Evolutionary conservation across 1,284 basidiomycete genomes (phyloP).

Genomic region (Fistulinella staudtii): DNA sequence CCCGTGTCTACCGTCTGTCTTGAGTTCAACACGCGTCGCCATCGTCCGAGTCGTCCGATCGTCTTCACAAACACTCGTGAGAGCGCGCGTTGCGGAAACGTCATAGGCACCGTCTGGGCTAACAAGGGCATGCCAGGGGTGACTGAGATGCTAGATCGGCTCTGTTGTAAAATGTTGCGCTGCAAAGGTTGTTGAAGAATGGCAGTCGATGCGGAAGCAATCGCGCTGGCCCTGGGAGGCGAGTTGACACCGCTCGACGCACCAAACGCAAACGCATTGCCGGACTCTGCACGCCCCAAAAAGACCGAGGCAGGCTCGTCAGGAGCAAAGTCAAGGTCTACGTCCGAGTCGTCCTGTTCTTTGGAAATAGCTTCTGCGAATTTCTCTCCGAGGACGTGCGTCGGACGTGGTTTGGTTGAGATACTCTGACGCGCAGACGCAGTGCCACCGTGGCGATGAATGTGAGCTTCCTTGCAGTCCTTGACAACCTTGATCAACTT

Average conservation of each 20-base stretch:
- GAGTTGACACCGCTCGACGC: slow-evolving; percentile 18
- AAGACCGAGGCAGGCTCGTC: slow-evolving; percentile 32
- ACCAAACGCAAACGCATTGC: slow-evolving; percentile 30
- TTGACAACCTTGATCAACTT: slow-evolving; percentile 77
- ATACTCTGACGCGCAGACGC: slow-evolving; percentile 32
- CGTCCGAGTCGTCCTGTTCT: slow-evolving; percentile 57
- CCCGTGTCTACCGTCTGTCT: slow-evolving; percentile 39
- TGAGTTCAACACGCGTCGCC: slow-evolving; percentile 72
- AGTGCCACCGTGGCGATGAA: slow-evolving; percentile 35
- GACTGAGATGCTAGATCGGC: slow-evolving; percentile 30
- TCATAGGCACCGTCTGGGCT: slow-evolving; percentile 42
- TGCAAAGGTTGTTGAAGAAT: slow-evolving; percentile 38
- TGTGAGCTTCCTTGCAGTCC: slow-evolving; percentile 70
- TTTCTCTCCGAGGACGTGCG: slow-evolving; percentile 52
- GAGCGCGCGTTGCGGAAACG: slow-evolving; percentile 60
- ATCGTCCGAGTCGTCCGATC: slow-evolving; percentile 75
- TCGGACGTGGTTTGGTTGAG: slow-evolving; percentile 31
- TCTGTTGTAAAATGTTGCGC: slow-evolving; percentile 40
- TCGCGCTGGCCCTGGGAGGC: slow-evolving; percentile 22
- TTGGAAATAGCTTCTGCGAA: slow-evolving; percentile 59
- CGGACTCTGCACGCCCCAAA: slow-evolving; percentile 25
- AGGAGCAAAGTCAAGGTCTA: slow-evolving; percentile 67
- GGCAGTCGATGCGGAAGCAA: slow-evolving; percentile 30
- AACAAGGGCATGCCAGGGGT: slow-evolving; percentile 28
- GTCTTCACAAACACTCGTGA: slow-evolving; percentile 79